Percentiles rank a stretch among this genome's conserved stretches.
phyloP scores from a whole-genome alignment of 2,329 filamentous ascomycete species.

The Huntiella decipiens region DNA sequence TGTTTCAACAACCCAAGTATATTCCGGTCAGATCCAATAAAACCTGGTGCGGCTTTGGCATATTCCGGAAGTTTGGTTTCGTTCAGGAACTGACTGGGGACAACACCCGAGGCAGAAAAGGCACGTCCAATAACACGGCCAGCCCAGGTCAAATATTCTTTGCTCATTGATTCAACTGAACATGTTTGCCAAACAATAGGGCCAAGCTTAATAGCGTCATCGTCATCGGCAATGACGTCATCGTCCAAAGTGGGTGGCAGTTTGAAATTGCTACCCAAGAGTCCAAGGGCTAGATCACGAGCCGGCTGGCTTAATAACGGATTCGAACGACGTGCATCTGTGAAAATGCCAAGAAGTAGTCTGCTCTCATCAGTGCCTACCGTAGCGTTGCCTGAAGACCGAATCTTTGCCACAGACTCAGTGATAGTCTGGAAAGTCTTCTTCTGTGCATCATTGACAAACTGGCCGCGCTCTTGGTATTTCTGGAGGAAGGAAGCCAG shows the following conservation, averaged over 20 bases:
- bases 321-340: slow-evolving; percentile 43
- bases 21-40: slow-evolving; percentile 41
- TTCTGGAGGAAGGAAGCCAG: slow-evolving; percentile 47
- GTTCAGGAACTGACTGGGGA: slow-evolving; percentile 39
- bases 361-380: slow-evolving; percentile 57
- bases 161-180: slow-evolving; percentile 39
- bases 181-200: slow-evolving; percentile 62
- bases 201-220: slow-evolving; percentile 40
- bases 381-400: slow-evolving; percentile 48
- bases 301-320: slow-evolving; percentile 53
- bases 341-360: slow-evolving; percentile 59
- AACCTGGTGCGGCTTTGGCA: slow-evolving; percentile 23
- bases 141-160: slow-evolving; percentile 66
- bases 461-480: slow-evolving; percentile 34
- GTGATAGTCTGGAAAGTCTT: slow-evolving; percentile 47
- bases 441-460: slow-evolving; percentile 28
- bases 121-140: slow-evolving; percentile 68
- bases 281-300: slow-evolving; percentile 47
- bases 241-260: slow-evolving; percentile 21
- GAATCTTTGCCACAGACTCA: slow-evolving; percentile 46
- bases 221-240: slow-evolving; percentile 54
- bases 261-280: slow-evolving; percentile 59
- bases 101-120: slow-evolving; percentile 56
- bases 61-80: slow-evolving; percentile 39
- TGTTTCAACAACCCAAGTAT: slow-evolving; percentile 43